Evolutionary conservation across 805 yeast genomes (phyloP), one percentile per base, ranked within the genome.

Genomic region (Candida succiphila): DNA sequence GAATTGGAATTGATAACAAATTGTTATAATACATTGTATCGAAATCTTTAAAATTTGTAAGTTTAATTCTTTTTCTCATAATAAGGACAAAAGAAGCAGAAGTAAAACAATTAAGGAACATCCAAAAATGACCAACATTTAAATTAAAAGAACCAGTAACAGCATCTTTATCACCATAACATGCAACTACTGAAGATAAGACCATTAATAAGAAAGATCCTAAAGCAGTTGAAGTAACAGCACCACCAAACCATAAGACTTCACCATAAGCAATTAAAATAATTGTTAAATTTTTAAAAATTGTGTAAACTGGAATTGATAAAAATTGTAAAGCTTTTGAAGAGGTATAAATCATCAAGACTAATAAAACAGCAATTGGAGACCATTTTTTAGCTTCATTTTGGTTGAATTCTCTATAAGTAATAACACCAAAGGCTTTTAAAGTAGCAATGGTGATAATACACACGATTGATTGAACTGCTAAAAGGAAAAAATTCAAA

Each of bases 1-100:
- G 69, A 44, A 89, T 82, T 48, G 98, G 98, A 54, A 92, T 77
- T 27, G 96, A 85, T 48, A 92, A 70, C 53, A 89, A 70, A 64
- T 92, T 92, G 74, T 92, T 92, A 79, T 88, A 92, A 68, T 78
- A 92, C 96, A 89, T 89, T 60, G 98, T 88, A 63, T 88, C 96
- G 52, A 85, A 83, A 65, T 88, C 96, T 65, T 86, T 85, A 72
- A 92, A 92, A 61, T 87, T 87, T 51, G 96, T 86, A 59, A 87
- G 72, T 79, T 89, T 89, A 54, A 92, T 89, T 71, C 97, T 84
- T 74, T 87, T 89, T 73, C 97, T 84, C 95, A 92, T 82, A 67
- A 80, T 72, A 45, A 92, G 71, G 29, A 92, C 97, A 56, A 87
- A 92, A 7, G 92, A 70, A 30, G 98, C 97, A 36, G 94, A 82